A percentile compares a stretch with the other conserved stretches of the same genome.
phyloP scores from a whole-genome alignment of 768 basidiomycete species.

The Lepiota brunneoincarnata region DNA sequence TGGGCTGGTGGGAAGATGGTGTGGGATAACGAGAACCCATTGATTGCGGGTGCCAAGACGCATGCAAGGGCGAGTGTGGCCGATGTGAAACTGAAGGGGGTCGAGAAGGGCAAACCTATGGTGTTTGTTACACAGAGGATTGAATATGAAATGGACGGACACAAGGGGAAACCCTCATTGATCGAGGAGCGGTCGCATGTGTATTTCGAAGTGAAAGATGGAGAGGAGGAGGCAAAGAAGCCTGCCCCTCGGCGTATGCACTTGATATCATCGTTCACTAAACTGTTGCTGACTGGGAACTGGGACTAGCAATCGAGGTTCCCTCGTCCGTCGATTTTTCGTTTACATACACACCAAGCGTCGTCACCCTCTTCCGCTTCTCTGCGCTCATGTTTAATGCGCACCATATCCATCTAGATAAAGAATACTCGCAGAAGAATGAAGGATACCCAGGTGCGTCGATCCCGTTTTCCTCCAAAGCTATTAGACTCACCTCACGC shows the following conservation, averaged over 20 bases:
- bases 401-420: conserved; percentile 82
- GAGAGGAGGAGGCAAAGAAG: conserved; percentile 13
- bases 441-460: conserved; percentile 72
- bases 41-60: conserved; percentile 54
- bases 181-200: conserved; percentile 70
- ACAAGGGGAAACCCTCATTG: conserved; percentile 40
- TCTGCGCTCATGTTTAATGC: conserved; percentile 86
- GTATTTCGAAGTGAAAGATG: conserved; percentile 35
- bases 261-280: too few species aligned
- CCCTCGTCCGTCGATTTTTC: conserved; percentile 53
- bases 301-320: conserved; percentile 43
- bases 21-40: conserved; percentile 49
- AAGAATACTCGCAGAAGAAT: conserved; percentile 58
- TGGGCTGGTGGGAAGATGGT: conserved; percentile 73
- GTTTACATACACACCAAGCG: conserved; percentile 63
- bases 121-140: conserved; percentile 73
- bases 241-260: conserved; percentile 2
- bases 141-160: conserved; percentile 42
- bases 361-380: conserved; percentile 79
- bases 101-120: conserved; percentile 63
- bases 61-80: conserved; percentile 45
- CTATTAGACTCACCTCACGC: background rate
- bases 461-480: background rate
- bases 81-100: conserved; percentile 61
- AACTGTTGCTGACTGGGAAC: background rate